phyloP scores from a whole-genome alignment of 192 early-diverging fungal species.

The Cetraspora pellucida region DNA sequence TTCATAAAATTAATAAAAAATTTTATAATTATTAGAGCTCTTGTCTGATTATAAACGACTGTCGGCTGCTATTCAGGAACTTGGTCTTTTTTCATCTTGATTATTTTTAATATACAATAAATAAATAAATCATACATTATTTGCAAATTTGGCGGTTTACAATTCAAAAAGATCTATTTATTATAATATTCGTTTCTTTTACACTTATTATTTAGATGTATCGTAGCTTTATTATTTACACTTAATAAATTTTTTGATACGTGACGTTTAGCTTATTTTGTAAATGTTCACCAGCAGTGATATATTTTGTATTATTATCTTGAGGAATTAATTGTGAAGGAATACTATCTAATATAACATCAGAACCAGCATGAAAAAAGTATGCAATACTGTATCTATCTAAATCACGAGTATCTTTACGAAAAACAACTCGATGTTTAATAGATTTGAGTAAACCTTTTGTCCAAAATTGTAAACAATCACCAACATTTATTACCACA shows the following conservation, averaged over 20 bases:
- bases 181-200: no score
- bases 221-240: no score
- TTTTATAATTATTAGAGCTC: conserved; percentile 12
- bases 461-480: conserved; percentile 69
- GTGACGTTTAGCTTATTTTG: no score
- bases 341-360: conserved; percentile 50
- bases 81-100: conserved; percentile 27
- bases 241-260: no score
- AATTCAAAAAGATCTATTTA: no score
- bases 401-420: conserved; percentile 48
- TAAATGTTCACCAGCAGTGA: no score
- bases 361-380: conserved; percentile 60
- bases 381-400: conserved; percentile 67
- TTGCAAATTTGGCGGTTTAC: no score
- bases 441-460: conserved; percentile 62
- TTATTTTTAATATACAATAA: background rate
- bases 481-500: conserved; percentile 65
- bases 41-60: conserved; percentile 32
- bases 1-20: background rate
- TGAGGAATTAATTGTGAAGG: conserved; percentile 31
- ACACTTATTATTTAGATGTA: no score
- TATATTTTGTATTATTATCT: background rate
- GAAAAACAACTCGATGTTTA: conserved; percentile 61
- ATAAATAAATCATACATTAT: no score
- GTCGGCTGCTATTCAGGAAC: conserved; percentile 1